Base-by-base conservation (phyloP, 441 rosid species). In the Populus hybrid region DNA sequence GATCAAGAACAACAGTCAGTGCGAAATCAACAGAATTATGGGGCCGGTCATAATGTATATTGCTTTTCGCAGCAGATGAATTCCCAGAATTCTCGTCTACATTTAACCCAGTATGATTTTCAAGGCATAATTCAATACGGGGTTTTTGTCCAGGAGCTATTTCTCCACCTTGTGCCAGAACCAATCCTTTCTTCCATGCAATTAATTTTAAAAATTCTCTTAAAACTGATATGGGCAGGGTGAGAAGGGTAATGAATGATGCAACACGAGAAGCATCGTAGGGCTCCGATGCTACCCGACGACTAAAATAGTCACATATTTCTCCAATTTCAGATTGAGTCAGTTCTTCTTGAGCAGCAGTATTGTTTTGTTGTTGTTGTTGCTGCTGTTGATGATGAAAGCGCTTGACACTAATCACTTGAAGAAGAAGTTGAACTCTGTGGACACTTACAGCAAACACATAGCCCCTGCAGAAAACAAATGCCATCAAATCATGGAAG, bases 261-360 rank as follows among this genome's bases (percentile, higher is more conserved):
- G 99, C 99, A 77, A 97, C 98, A 26, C 99, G 96, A 42, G 98
- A 97, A 77, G 98, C 98, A 83, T 97, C 98, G 18, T 97, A 97
- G 32, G 99, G 99, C 84, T 96, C 99, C 26, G 99, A 93, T 66
- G 98, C 98, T 69, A 97, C 99, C 23, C 97, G 93, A 8, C 98
- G 97, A 85, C 99, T 97, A 80, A 95, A 97, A 84, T 97, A 97
- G 84, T 97, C 99, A 8, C 99, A 97, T 76, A 97, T 94, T 84
- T 97, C 99, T 67, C 90, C 93, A 35, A 93, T 95, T 87, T 97
- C 99, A 3, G 92, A 78, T 82, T 88, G 97, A 76, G 93, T 92
- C 72, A 97, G 75, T 77, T 97, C 99, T 82, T 94, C 97, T 81
- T 88, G 97, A 79, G 92, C 89, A 80, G 88, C 77, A 34, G 81